Conservation (phyloP, 768 basidiomycete genomes). For the Cystofilobasidium ferigula region DNA sequence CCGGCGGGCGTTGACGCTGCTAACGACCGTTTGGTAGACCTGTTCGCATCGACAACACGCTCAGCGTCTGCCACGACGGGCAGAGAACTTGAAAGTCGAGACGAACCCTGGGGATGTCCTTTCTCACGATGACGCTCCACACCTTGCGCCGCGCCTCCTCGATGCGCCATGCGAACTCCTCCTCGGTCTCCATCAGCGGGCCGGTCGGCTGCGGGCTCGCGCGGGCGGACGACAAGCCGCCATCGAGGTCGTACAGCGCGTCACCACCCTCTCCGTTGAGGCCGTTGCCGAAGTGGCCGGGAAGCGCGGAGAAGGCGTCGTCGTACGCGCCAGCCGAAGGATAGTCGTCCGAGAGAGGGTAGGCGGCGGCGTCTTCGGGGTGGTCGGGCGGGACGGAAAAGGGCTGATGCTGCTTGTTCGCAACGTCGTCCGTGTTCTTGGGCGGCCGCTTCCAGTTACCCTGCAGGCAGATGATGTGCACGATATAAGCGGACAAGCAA, state of each 20-base stretch:
- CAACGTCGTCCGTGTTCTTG: neutral
- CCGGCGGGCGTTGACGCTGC: slow-evolving; percentile 56
- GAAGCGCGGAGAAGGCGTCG: neutral
- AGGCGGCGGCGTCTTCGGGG: neutral
- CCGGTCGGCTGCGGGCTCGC: neutral
- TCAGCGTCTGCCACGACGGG: neutral
- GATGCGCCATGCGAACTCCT: slow-evolving; percentile 33
- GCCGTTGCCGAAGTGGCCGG: neutral
- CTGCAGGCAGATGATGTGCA: neutral
- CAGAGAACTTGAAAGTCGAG: neutral
- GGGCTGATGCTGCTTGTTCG: neutral
- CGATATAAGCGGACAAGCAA: neutral
- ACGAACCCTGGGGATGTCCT: slow-evolving; percentile 68
- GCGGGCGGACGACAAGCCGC: neutral
- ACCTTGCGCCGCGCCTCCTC: slow-evolving; percentile 80
- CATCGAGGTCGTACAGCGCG: neutral
- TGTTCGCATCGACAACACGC: slow-evolving; percentile 33
- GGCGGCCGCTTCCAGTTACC: slow-evolving; percentile 6
- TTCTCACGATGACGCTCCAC: slow-evolving; percentile 76
- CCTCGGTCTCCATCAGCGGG: slow-evolving; percentile 7
- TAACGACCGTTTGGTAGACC: slow-evolving; percentile 69
- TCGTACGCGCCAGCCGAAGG: neutral
- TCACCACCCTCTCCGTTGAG: neutral
- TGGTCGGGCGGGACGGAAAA: neutral
- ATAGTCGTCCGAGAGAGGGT: slow-evolving; percentile 1